phyloP scores from a whole-genome alignment of 345 rosid species.

The Gossypium turneri region DNA sequence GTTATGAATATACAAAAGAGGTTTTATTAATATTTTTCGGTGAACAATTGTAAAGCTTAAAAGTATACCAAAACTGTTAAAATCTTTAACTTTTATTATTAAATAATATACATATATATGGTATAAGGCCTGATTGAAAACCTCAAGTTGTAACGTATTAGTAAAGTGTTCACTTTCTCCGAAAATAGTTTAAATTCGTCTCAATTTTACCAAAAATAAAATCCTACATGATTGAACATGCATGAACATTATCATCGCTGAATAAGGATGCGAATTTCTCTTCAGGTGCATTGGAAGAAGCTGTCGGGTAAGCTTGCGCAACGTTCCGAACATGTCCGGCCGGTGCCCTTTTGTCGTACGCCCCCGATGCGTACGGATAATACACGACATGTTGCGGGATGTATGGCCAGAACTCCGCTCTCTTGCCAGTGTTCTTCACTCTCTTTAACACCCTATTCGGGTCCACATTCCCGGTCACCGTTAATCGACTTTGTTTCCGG shows the following conservation, averaged over 20 bases:
- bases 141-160: too few relatives aligned
- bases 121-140: too few relatives aligned
- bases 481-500: conserved; percentile 53
- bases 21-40: background rate
- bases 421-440: conserved; percentile 62
- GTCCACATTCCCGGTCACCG: conserved; percentile 53
- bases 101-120: too few relatives aligned
- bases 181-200: too few relatives aligned
- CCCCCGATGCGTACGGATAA: conserved; percentile 49
- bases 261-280: conserved; percentile 52
- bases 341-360: conserved; percentile 62
- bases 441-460: conserved; percentile 66
- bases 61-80: too few relatives aligned
- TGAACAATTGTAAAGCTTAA: too few relatives aligned
- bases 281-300: conserved; percentile 31
- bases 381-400: conserved; percentile 58
- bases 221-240: conserved; percentile 61
- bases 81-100: too few relatives aligned
- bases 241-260: conserved; percentile 70
- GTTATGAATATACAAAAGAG: too few relatives aligned
- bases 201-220: too few relatives aligned
- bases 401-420: conserved; percentile 78
- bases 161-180: too few relatives aligned
- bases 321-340: conserved; percentile 56
- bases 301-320: conserved; percentile 50